Evolutionary conservation across 345 rosid genomes (phyloP).

Genomic region (Zanthoxylum bungeanum): DNA sequence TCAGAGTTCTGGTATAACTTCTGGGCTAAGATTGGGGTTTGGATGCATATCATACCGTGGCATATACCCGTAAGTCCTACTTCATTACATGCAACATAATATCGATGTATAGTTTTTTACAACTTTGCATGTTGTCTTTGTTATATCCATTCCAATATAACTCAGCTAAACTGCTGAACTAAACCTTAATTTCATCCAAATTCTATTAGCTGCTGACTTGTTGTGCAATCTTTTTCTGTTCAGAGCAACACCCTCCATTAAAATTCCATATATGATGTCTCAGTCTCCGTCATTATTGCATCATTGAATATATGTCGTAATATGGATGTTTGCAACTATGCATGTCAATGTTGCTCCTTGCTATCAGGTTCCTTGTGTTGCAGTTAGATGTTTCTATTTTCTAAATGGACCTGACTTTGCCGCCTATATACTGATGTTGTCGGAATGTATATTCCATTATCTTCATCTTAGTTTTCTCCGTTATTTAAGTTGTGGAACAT

Average conservation of each 20-base stretch:
- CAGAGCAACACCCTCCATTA: background rate
- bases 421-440: background rate
- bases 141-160: background rate
- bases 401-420: background rate
- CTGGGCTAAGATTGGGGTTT: background rate
- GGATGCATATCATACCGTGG: background rate
- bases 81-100: background rate
- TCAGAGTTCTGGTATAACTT: background rate
- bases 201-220: background rate
- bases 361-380: background rate
- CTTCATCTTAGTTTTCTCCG: background rate
- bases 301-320: background rate
- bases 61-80: background rate
- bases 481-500: conserved; percentile 6
- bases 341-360: background rate
- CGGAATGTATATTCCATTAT: background rate
- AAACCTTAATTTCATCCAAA: background rate
- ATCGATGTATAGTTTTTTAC: conserved; percentile 4
- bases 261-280: background rate
- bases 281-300: background rate
- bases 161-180: background rate
- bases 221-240: background rate
- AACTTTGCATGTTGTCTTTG: background rate
- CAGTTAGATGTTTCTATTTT: background rate
- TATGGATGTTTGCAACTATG: background rate